Base-by-base conservation (phyloP, 495 filamentous ascomycete species). In the Parachaetomium inaequale region DNA sequence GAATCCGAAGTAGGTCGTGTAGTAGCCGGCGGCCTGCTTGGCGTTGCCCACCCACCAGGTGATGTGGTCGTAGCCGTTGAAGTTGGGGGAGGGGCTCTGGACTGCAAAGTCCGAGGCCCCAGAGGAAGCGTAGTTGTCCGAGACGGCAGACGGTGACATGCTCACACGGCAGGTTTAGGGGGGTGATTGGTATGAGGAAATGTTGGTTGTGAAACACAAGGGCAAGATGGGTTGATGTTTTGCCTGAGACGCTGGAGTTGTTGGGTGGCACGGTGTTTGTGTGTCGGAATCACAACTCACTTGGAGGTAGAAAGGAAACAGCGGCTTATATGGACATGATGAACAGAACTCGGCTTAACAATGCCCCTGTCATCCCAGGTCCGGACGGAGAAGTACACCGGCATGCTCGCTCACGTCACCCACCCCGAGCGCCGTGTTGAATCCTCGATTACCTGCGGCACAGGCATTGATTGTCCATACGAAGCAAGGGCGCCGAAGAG, bases 31-130 rank as follows among this genome's bases (percentile, higher is more conserved):
- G 0, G 89, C 90, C 81, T 96, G 92, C 76, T 96, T 96, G 67
- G 93, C 93, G 75, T 97, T 97, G 67, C 91, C 91, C 7, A 97
- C 93, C 73, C 90, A 96, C 92, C 92, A 96, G 68, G 89, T 88
- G 50, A 95, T 81, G 70, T 95, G 89, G 77, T 94, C 88, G 68
- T 96, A 96, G 71, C 90, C 91, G 26, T 82, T 82, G 76, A 92
- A 94, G 69, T 82, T 83, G 58, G 83, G 69, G 43, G 51, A 19
- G 59, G 72, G 70, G 60, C 70, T 64, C 67, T 82, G 74, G 57
- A 75, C 64, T 63, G 77, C 74, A 55, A 77, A 75, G 36, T 78
- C 76, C 50, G 72, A 69, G 54, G 75, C 70, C 34, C 76, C 76
- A 28, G 77, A 71, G 57, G 76, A 72, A 49, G 75, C 3, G 49